Conservation (phyloP, 768 basidiomycete genomes). For the Xerocomellus amylosporus region DNA sequence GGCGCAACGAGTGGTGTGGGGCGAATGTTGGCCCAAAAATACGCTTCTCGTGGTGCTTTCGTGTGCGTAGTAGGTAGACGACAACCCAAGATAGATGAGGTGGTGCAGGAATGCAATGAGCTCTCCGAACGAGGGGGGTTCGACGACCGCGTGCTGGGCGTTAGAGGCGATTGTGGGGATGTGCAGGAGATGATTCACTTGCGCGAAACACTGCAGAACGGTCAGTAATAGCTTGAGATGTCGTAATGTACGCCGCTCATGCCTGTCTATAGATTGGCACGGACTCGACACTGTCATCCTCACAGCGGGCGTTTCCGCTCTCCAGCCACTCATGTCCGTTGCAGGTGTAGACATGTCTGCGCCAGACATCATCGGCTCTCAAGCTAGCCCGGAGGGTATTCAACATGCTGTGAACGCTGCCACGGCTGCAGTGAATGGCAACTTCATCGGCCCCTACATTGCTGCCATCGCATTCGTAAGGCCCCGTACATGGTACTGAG, state of each 20-base stretch:
- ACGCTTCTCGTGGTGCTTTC: slow-evolving; percentile 70
- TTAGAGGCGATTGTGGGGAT: slow-evolving; percentile 62
- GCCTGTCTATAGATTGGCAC: slow-evolving; percentile 56
- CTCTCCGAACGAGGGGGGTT: slow-evolving; percentile 18
- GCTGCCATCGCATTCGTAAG: slow-evolving; percentile 71
- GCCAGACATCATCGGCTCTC: slow-evolving; percentile 31
- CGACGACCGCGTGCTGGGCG: slow-evolving; percentile 41
- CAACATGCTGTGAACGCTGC: slow-evolving; percentile 57
- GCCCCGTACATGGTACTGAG: slow-evolving; percentile 1
- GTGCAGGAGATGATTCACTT: slow-evolving; percentile 66
- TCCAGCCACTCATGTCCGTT: slow-evolving; percentile 70
- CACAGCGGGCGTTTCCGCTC: slow-evolving; percentile 79
- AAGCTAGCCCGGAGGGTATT: slow-evolving; percentile 54
- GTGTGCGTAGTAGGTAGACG: slow-evolving; percentile 76
- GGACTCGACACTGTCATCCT: slow-evolving; percentile 83
- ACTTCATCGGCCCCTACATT: slow-evolving; percentile 68
- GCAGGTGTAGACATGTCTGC: slow-evolving; percentile 49
- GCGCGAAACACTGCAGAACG: slow-evolving; percentile 48
- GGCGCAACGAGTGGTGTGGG: slow-evolving; percentile 88
- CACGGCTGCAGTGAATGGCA: slow-evolving; percentile 53
- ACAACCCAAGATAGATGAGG: slow-evolving; percentile 50
- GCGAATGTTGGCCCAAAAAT: slow-evolving; percentile 61
- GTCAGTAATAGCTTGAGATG: slow-evolving; percentile 34
- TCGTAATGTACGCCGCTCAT: background rate
- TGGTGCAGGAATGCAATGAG: slow-evolving; percentile 56